Conservation (phyloP, 2,329 filamentous ascomycete species). For the Salinomyces thailandicus region DNA sequence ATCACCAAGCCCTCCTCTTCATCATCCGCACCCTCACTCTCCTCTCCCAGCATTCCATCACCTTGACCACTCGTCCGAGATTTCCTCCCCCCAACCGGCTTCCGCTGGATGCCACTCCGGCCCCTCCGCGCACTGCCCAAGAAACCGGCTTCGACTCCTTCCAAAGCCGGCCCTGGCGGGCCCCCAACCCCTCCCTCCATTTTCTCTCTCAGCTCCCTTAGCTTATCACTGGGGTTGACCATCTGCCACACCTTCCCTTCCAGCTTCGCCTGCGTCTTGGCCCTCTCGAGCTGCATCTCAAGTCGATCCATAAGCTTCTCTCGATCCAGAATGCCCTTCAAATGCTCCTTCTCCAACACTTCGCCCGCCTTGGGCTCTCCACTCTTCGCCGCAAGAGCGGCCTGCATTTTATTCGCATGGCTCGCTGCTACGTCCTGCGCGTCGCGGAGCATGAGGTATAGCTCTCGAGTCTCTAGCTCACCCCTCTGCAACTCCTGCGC, state of each 20-base stretch:
- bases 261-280: slow-evolving; percentile 95
- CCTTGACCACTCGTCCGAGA: slow-evolving; percentile 13
- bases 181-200: slow-evolving; percentile 54
- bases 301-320: slow-evolving; percentile 86
- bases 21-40: slow-evolving; percentile 39
- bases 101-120: slow-evolving; percentile 30
- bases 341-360: slow-evolving; percentile 38
- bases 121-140: slow-evolving; percentile 40
- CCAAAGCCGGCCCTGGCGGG: slow-evolving; percentile 33
- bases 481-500: slow-evolving; percentile 88
- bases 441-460: slow-evolving; percentile 96
- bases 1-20: slow-evolving; percentile 55
- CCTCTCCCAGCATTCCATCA: slow-evolving; percentile 27
- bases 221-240: slow-evolving; percentile 76
- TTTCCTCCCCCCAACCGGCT: slow-evolving; percentile 27
- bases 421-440: slow-evolving; percentile 92
- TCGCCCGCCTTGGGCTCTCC: slow-evolving; percentile 45
- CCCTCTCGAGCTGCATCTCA: slow-evolving; percentile 88
- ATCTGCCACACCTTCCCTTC: slow-evolving; percentile 85
- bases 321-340: slow-evolving; percentile 88
- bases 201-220: slow-evolving; percentile 83
- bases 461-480: slow-evolving; percentile 87
- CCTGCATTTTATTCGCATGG: slow-evolving; percentile 52
- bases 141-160: slow-evolving; percentile 46
- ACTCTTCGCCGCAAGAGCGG: slow-evolving; percentile 26